These are phyloP conservation scores for Quercus aquifolioides DNA, from an alignment of 306 rosid genomes.

Conservation along the genomic window DNA sequence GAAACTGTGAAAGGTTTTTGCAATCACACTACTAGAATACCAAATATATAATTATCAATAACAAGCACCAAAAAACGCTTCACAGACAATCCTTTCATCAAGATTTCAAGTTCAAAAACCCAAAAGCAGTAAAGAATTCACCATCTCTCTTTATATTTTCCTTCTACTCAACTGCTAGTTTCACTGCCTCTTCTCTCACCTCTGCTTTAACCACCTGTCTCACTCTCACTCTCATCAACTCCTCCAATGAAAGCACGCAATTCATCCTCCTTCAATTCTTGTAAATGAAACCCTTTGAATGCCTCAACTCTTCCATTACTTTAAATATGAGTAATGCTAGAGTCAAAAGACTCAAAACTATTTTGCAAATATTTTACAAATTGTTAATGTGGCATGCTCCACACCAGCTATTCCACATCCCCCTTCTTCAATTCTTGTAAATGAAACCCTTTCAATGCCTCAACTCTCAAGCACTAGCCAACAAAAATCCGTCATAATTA, in stretches of 20 bases:
- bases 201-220: constrained; percentile 8
- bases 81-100: neutral
- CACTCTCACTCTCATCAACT: constrained; percentile 16
- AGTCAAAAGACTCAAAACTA: no score
- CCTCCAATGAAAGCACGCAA: constrained; percentile 38
- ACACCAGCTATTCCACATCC: no score
- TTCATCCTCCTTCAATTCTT: no score
- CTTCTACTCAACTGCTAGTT: no score
- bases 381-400: no score
- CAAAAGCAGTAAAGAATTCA: constrained; percentile 10
- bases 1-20: no score
- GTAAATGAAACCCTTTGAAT: no score
- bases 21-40: neutral
- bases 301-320: no score
- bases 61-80: neutral
- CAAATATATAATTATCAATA: neutral
- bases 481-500: neutral
- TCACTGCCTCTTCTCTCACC: constrained; percentile 28
- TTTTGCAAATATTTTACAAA: no score
- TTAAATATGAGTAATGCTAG: no score
- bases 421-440: neutral
- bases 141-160: no score
- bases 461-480: constrained; percentile 23
- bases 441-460: constrained; percentile 30
- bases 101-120: neutral